Percentiles rank a stretch among this genome's conserved stretches.
Evolutionary conservation across 345 rosid genomes (phyloP).

Genomic region (Brassica cretica): DNA sequence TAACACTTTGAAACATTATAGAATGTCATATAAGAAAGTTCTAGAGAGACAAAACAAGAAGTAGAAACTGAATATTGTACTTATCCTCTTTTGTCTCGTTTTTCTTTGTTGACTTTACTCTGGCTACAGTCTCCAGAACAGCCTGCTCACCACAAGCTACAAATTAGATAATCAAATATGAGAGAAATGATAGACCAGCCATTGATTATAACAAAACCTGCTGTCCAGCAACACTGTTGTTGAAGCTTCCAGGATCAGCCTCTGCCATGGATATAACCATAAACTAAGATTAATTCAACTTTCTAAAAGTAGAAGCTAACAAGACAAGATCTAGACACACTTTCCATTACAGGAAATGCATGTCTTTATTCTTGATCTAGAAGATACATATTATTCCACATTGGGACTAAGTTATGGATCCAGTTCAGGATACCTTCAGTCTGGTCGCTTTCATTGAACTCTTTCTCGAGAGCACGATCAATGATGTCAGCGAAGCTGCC

Average conservation of each 20-base stretch:
- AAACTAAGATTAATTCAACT: background rate
- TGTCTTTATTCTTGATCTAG: conserved; percentile 7
- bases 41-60: background rate
- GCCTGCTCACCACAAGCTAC: conserved; percentile 57
- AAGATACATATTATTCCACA: conserved; percentile 12
- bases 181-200: background rate
- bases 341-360: conserved; percentile 18
- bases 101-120: conserved; percentile 77
- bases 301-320: conserved; percentile 4
- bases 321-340: background rate
- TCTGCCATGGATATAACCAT: conserved; percentile 40
- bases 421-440: conserved; percentile 46
- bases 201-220: conserved; percentile 51
- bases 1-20: background rate
- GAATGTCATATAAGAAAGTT: conserved; percentile 3
- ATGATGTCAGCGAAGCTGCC: conserved; percentile 80
- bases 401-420: conserved; percentile 17
- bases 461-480: conserved; percentile 83
- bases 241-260: conserved; percentile 78
- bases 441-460: conserved; percentile 83
- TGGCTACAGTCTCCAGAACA: conserved; percentile 88
- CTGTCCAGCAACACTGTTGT: conserved; percentile 80
- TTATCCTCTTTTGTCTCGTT: conserved; percentile 80
- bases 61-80: conserved; percentile 44
- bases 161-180: conserved; percentile 24